Evolutionary conservation across 2,329 filamentous ascomycete species (phyloP), one percentile per base, ranked within the genome.

Genomic region (Beauveria caledonica): DNA sequence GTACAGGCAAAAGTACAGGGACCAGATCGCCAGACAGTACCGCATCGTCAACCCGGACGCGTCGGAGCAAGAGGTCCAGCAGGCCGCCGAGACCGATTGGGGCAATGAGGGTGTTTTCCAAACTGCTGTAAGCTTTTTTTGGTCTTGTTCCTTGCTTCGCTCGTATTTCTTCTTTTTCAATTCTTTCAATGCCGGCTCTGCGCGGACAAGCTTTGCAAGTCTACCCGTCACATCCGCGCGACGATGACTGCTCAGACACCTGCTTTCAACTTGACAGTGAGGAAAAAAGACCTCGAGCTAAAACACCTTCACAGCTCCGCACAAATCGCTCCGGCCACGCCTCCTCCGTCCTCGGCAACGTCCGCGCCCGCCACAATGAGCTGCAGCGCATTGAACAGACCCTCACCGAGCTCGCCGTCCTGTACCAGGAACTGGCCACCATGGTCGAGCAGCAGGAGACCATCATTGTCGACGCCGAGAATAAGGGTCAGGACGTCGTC

Each of bases 311-410:
- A 33, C 65, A 92, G 88, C 85, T 92, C 68, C 86, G 86, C 69
- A 84, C 81, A 67, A 92, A 90, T 78, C 87, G 87, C 65, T 84
- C 83, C 49, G 87, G 86, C 60, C 87, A 90, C 69, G 89, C 88
- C 46, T 83, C 80, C 55, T 86, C 86, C 17, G 85, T 91, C 8
- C 84, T 93, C 54, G 88, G 88, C 64, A 87, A 88, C 64, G 90
- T 93, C 44, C 87, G 88, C 65, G 89, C 88, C 42, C 88, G 90
- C 60, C 90, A 93, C 78, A 90, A 89, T 70, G 90, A 93, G 75
- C 86, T 93, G 64, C 84, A 90, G 75, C 85, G 84, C 73, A 93
- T 94, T 66, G 89, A 93, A 74, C 80, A 83, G 70, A 91, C 88
- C 6, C 80, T 93, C 64, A 76, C 78, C 40, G 87, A 93, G 71